A percentile compares a stretch with the other conserved stretches of the same genome.
phyloP scores from a whole-genome alignment of 75 land plant species.

The Larix kaempferi region DNA sequence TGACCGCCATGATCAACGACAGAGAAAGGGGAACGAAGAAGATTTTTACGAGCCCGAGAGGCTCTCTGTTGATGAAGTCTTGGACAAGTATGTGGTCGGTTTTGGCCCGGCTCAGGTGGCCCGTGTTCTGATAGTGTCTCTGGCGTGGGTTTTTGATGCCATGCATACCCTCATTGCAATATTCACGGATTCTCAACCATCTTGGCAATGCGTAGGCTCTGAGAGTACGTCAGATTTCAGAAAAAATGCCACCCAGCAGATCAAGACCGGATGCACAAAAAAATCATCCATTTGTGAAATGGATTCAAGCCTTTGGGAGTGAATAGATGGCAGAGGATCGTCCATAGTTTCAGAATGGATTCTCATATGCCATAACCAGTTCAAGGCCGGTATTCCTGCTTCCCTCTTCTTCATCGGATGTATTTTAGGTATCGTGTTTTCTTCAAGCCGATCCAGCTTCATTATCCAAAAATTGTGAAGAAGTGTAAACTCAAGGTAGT shows the following conservation, averaged over 20 bases:
- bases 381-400: conserved; percentile 41
- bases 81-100: conserved; percentile 33
- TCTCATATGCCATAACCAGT: conserved; percentile 25
- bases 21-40: too few relatives aligned
- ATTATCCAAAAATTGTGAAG: too few relatives aligned
- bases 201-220: too few relatives aligned
- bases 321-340: conserved; percentile 11
- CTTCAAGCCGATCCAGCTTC: too few relatives aligned
- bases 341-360: conserved; percentile 79
- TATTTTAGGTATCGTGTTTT: too few relatives aligned
- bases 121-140: conserved; percentile 32
- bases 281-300: conserved; percentile 9
- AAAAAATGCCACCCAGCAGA: background rate
- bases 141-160: conserved; percentile 47
- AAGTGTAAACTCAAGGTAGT: too few relatives aligned
- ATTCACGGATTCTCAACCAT: conserved; percentile 19
- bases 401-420: conserved; percentile 43
- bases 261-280: background rate
- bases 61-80: conserved; percentile 20
- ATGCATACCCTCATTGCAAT: conserved; percentile 42
- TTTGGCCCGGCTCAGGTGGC: conserved; percentile 30
- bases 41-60: too few relatives aligned
- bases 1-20: too few relatives aligned
- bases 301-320: conserved; percentile 9
- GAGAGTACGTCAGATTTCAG: background rate